phyloP scores from a whole-genome alignment of 2,329 filamentous ascomycete species.

The Seiridium cupressi region DNA sequence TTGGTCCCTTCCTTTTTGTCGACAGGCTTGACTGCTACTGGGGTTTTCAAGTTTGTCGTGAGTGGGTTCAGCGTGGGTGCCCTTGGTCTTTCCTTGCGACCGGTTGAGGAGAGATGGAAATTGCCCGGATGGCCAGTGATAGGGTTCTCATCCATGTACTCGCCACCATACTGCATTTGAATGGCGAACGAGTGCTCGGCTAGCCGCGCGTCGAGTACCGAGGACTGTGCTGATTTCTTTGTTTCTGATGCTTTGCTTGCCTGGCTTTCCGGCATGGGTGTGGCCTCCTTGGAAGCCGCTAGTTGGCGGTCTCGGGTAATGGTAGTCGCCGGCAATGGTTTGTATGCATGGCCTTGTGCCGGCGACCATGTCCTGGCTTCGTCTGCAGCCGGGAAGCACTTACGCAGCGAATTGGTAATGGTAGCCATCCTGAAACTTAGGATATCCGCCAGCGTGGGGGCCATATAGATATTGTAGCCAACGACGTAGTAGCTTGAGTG shows the following conservation, averaged over 20 bases:
- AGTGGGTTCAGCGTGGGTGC: constrained; percentile 18
- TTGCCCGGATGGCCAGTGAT: constrained; percentile 66
- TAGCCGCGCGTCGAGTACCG: constrained; percentile 31
- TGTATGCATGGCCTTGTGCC: constrained; percentile 51
- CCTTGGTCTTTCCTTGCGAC: constrained; percentile 44
- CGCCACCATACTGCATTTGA: constrained; percentile 58
- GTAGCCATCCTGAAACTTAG: constrained; percentile 56
- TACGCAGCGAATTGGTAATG: constrained; percentile 54
- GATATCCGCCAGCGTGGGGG: constrained; percentile 59
- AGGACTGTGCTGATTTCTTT: constrained; percentile 11
- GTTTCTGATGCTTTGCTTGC: constrained; percentile 7
- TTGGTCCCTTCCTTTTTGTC: constrained; percentile 25
- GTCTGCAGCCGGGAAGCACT: constrained; percentile 49
- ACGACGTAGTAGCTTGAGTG: constrained; percentile 63
- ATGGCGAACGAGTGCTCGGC: constrained; percentile 58
- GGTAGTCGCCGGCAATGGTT: constrained; percentile 29
- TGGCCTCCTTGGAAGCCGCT: constrained; percentile 42
- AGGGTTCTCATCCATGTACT: constrained; percentile 67
- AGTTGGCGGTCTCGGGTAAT: constrained; percentile 26
- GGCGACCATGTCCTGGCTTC: constrained; percentile 54
- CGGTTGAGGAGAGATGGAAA: constrained; percentile 63
- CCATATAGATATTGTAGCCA: constrained; percentile 66
- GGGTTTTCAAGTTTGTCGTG: constrained; percentile 20
- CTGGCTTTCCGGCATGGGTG: constrained; percentile 40
- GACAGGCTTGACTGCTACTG: constrained; percentile 11